Conservation (phyloP, 805 yeast genomes). For the Yarrowia sp. region DNA sequence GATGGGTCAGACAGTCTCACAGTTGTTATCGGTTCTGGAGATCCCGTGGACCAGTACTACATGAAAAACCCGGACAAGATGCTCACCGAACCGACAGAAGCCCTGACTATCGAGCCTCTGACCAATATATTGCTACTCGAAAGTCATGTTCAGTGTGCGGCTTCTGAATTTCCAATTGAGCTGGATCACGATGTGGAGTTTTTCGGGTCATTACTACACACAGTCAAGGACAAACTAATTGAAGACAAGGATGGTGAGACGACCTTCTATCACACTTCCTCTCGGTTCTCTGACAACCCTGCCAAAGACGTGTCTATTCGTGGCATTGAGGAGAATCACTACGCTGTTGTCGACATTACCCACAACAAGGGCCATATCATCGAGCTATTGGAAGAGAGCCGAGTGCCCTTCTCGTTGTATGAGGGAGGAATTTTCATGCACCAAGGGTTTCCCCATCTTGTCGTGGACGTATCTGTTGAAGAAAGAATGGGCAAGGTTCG, state of each 20-base stretch:
- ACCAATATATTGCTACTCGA: conserved; percentile 70
- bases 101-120: conserved; percentile 65
- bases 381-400: conserved; percentile 86
- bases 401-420: conserved; percentile 89
- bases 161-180: conserved; percentile 77
- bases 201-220: conserved; percentile 53
- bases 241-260: conserved; percentile 17
- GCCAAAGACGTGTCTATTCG: conserved; percentile 70
- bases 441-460: conserved; percentile 90
- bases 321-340: conserved; percentile 80
- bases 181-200: conserved; percentile 61
- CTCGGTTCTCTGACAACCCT: conserved; percentile 46
- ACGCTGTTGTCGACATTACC: conserved; percentile 90
- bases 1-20: conserved; percentile 75
- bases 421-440: conserved; percentile 93
- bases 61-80: conserved; percentile 71
- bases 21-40: conserved; percentile 75
- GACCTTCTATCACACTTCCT: conserved; percentile 3
- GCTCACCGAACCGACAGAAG: conserved; percentile 57
- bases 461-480: conserved; percentile 80
- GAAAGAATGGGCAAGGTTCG: conserved; percentile 83
- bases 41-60: conserved; percentile 86
- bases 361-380: conserved; percentile 74
- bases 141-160: conserved; percentile 93
- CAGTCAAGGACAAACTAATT: conserved; percentile 43